Base-by-base conservation (phyloP, 495 filamentous ascomycete genomes). In the Beverwykella pulmonaria region DNA sequence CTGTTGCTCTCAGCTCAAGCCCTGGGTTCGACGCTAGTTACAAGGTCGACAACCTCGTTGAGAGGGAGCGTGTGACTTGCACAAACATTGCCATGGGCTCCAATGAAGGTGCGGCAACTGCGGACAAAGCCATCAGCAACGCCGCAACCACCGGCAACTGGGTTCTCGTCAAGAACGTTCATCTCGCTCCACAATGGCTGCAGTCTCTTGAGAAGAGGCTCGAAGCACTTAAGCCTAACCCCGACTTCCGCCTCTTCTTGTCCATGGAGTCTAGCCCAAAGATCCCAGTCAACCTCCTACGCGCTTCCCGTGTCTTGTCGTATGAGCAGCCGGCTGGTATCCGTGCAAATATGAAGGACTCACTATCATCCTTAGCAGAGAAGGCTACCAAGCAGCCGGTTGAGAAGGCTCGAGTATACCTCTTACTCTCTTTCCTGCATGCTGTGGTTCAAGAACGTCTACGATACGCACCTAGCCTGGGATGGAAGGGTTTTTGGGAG, bases 401-500 rank as follows among this genome's bases (percentile, higher is more conserved):
- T 14, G 94, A 99, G 77, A 89, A 94, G 69, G 87, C 87, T n/a
- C 84, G 94, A 61, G 79, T 99, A 41, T 97, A 99, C 68, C 81
- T 99, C 47, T 79, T 98, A 55, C 85, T 99, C 22, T 93, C 90
- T 6, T 98, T 98, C 84, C 75, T 98, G 64, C 94, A 99, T 72
- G 94, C 95, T 14, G 93, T 99, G 14, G 85, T 99, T 30, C 94
- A 99, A 77, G 94, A 99, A 76, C 82, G 94, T 71, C 82, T 99
- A 66, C 90, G 94, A 62, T 99, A 99, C 73, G 93, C 92, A 20
- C 95, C 94, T 1, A 94, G 84, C 55, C 83, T 99, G 59, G 94
- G 94, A 56, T 98, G 95, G 94, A 96, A 96, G 81, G 91, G 92
- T 60, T 96, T 96, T 83, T 99, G 94, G 94, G 94, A 99, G 79